Evolutionary conservation across 208 protist species (phyloP).

Genomic region (Crithidia fasciculata): DNA sequence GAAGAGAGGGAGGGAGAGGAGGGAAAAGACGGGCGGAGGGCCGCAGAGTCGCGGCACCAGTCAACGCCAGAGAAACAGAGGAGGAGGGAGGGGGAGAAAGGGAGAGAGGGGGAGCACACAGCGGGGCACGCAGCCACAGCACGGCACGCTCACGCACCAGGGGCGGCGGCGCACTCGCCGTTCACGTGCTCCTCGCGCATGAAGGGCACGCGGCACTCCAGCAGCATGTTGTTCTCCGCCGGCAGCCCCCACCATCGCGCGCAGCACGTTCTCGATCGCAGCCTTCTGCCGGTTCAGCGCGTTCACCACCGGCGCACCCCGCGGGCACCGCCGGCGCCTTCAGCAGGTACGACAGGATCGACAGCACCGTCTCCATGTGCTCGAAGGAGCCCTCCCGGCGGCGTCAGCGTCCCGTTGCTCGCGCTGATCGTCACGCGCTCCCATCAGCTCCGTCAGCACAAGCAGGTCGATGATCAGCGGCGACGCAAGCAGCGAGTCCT

Average conservation of each 20-base stretch:
- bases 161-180: conserved; percentile 14
- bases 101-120: too few relatives aligned
- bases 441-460: conserved; percentile 96
- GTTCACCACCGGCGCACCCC: conserved; percentile 97
- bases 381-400: conserved; percentile 60
- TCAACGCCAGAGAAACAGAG: too few relatives aligned
- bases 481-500: conserved; percentile 98
- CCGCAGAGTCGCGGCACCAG: too few relatives aligned
- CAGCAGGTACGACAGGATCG: conserved; percentile 96
- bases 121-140: neutral
- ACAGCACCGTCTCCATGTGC: conserved; percentile 94
- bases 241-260: conserved; percentile 95
- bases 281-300: conserved; percentile 96
- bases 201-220: conserved; percentile 93
- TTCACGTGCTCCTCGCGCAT: conserved; percentile 44
- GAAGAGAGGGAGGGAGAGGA: conserved; percentile 1
- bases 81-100: too few relatives aligned
- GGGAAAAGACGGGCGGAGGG: conserved; percentile 2
- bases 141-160: neutral
- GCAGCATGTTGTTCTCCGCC: conserved; percentile 95
- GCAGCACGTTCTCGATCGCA: conserved; percentile 96
- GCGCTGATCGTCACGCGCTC: conserved; percentile 82
- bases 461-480: conserved; percentile 99
- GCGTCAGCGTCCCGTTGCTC: conserved; percentile 22
- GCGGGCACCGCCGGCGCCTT: conserved; percentile 96